A percentile compares a stretch with the other conserved stretches of the same genome.
phyloP scores from a whole-genome alignment of 148 eudicot species.

The Chenopodium berlandieri region DNA sequence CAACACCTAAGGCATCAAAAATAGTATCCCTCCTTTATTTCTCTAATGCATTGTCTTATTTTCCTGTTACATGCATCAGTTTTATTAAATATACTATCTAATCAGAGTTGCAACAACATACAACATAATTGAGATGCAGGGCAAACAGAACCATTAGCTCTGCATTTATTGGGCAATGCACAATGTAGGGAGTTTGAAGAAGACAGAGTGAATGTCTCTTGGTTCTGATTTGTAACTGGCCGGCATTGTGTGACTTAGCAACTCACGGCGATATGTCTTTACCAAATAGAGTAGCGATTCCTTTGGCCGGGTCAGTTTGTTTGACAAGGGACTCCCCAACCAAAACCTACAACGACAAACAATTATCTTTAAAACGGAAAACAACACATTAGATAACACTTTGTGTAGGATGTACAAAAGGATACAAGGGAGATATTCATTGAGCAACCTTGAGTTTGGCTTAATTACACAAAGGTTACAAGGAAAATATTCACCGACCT shows the following conservation, averaged over 20 bases:
- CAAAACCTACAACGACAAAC: conserved; percentile 56
- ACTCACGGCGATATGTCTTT: conserved; percentile 55
- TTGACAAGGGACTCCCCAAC: conserved; percentile 95
- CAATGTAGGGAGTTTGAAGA: neutral
- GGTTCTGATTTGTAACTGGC: neutral
- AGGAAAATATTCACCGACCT: too few relatives aligned
- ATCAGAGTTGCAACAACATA: neutral
- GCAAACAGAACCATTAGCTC: neutral
- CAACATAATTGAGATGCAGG: neutral
- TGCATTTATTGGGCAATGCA: neutral
- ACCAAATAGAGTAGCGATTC: conserved; percentile 73
- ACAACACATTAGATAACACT: neutral
- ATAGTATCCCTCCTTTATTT: neutral
- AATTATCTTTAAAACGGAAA: neutral
- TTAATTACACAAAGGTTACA: neutral
- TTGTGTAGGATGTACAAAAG: neutral
- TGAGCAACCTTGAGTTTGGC: neutral
- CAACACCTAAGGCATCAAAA: neutral
- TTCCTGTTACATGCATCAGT: neutral
- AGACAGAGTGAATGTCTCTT: neutral
- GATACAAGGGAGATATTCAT: too few relatives aligned
- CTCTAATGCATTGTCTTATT: neutral
- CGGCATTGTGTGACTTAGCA: neutral
- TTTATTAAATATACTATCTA: neutral
- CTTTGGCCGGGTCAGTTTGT: conserved; percentile 63